These are phyloP conservation scores for Acacia confusa DNA, from an alignment of 306 rosid species.

Conservation along the genomic window DNA sequence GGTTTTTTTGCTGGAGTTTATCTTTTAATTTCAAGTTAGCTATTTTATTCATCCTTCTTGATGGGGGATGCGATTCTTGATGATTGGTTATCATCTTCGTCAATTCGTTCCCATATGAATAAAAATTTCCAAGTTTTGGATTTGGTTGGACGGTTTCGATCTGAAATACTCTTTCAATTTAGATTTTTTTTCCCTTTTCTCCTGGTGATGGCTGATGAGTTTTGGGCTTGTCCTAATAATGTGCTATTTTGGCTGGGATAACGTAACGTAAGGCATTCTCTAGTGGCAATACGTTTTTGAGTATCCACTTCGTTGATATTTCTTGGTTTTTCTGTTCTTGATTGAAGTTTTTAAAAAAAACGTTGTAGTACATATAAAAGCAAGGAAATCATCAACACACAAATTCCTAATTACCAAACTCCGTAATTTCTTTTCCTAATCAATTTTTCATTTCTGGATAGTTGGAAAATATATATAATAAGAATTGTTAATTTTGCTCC, in stretches of 20 bases:
- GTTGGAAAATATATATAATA: neutral
- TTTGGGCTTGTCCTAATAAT: neutral
- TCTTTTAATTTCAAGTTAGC: neutral
- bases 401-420: neutral
- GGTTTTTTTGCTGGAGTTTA: neutral
- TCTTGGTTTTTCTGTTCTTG: neutral
- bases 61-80: neutral
- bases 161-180: neutral
- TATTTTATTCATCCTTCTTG: neutral
- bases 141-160: neutral
- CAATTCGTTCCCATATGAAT: neutral
- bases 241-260: neutral
- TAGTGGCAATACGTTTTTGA: neutral
- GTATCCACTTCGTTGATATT: neutral
- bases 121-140: slow-evolving; percentile 7
- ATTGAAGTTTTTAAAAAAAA: neutral
- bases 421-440: neutral
- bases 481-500: neutral
- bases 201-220: neutral
- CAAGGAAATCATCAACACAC: neutral
- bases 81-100: neutral
- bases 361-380: neutral
- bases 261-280: neutral
- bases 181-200: neutral
- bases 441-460: neutral